These are phyloP conservation scores for Allantophomopsis lycopodina DNA, from an alignment of 2,329 filamentous ascomycete species.

Conservation along the genomic window DNA sequence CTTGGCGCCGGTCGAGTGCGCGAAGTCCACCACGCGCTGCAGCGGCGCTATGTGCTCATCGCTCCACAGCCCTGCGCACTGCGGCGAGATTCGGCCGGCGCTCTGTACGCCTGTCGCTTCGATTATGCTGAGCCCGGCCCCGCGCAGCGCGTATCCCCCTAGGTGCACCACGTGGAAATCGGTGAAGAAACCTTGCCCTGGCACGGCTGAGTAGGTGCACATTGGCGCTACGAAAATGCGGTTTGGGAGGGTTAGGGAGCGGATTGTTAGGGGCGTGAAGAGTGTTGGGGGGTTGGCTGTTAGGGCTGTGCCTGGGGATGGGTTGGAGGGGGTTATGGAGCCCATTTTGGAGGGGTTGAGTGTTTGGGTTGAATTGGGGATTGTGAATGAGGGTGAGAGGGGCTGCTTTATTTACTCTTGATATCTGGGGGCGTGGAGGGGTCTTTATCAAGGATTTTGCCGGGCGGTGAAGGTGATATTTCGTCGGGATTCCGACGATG, in stretches of 20 bases:
- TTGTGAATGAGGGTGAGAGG: too few species aligned
- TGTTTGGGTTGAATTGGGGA: too few species aligned
- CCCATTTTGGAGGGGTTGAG: too few species aligned
- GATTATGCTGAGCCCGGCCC: constrained; percentile 18
- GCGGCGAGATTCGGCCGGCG: constrained; percentile 18
- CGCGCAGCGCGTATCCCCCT: constrained; percentile 16
- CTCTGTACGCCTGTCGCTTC: constrained; percentile 20
- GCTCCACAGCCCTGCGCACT: constrained; percentile 19
- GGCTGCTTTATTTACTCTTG: too few species aligned
- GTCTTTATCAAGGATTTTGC: too few species aligned
- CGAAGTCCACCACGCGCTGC: constrained; percentile 23
- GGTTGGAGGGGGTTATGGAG: neutral
- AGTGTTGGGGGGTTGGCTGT: constrained; percentile 17
- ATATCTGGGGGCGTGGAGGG: too few species aligned
- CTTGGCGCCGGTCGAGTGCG: constrained; percentile 40
- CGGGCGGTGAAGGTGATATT: too few species aligned
- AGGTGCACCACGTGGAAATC: constrained; percentile 20
- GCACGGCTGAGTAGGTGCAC: constrained; percentile 24
- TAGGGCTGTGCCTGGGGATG: constrained; percentile 16
- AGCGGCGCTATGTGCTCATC: constrained; percentile 22
- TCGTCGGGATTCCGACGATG: too few species aligned
- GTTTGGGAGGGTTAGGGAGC: constrained; percentile 28
- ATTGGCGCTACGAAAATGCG: constrained; percentile 31
- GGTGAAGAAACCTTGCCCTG: constrained; percentile 13
- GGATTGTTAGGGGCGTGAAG: constrained; percentile 29